Evolutionary conservation across 2,329 filamentous ascomycete genomes (phyloP).

Genomic region (Aspergillus amoenus): DNA sequence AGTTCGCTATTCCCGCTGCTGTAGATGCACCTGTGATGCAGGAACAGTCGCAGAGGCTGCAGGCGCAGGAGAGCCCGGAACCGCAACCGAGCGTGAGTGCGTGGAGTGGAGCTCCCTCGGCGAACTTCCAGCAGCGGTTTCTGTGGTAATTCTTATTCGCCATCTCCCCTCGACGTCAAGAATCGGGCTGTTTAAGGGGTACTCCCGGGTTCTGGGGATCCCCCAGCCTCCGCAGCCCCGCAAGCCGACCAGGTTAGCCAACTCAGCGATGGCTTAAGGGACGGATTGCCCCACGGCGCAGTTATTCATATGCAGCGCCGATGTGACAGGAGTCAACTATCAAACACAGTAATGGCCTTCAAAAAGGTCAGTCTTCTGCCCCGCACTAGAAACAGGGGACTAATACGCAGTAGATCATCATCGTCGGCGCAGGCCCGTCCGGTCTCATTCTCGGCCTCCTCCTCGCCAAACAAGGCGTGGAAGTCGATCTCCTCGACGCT

Average conservation of each 20-base stretch:
- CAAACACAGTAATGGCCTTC: conserved; percentile 12
- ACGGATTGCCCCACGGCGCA: neutral
- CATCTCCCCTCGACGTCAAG: neutral
- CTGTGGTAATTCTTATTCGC: conserved; percentile 26
- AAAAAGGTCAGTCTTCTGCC: conserved; percentile 12
- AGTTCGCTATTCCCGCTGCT: neutral
- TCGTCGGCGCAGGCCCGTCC: conserved; percentile 36
- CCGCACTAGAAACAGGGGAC: neutral
- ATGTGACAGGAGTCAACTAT: no score
- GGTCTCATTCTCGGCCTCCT: conserved; percentile 32
- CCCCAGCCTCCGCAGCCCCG: conserved; percentile 8
- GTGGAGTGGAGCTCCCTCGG: conserved; percentile 31
- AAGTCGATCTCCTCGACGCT: conserved; percentile 51
- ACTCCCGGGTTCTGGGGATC: conserved; percentile 3
- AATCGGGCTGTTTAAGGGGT: neutral
- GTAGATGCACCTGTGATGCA: neutral
- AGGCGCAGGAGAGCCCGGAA: neutral
- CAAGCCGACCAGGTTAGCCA: neutral
- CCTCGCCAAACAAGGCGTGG: conserved; percentile 32
- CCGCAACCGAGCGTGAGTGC: conserved; percentile 18
- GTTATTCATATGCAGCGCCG: neutral
- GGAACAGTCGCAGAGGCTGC: neutral
- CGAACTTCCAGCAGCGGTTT: conserved; percentile 33
- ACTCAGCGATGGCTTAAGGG: neutral
- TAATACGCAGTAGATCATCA: conserved; percentile 20